phyloP scores from a whole-genome alignment of 179 eudicot genomes.

The Gypsophila paniculata region DNA sequence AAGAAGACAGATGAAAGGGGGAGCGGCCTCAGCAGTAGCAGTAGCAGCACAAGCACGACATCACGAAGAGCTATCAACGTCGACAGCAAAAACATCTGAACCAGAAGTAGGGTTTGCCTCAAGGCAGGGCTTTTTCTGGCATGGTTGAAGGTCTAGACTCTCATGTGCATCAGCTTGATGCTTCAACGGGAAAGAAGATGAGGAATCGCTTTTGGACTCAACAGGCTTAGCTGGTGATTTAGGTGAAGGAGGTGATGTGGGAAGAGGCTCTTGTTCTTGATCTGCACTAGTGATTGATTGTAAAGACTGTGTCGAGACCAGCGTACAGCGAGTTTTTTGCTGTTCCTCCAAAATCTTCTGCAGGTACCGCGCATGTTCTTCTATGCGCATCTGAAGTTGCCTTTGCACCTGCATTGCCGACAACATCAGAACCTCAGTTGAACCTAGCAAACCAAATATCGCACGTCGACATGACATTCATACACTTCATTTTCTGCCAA shows the following conservation, averaged over 20 bases:
- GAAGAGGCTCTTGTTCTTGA: conserved; percentile 18
- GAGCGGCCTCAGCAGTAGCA: not conserved
- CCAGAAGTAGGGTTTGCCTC: conserved; percentile 24
- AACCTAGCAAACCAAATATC: not conserved
- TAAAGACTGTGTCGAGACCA: conserved; percentile 23
- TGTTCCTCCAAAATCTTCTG: conserved; percentile 49
- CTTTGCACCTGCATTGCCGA: conserved; percentile 35
- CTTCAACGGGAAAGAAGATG: conserved; percentile 23
- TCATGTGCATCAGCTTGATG: conserved; percentile 21
- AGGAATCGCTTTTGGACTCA: conserved; percentile 29
- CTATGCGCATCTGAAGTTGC: conserved; percentile 45
- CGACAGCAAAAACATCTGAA: conserved; percentile 15
- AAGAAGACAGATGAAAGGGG: not conserved
- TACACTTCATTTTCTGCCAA: too few species aligned
- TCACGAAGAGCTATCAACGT: conserved; percentile 20
- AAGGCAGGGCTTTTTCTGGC: conserved; percentile 27
- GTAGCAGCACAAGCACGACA: too few species aligned
- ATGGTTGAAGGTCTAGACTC: conserved; percentile 25
- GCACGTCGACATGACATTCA: too few species aligned
- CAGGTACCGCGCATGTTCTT: conserved; percentile 44
- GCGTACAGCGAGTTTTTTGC: conserved; percentile 34
- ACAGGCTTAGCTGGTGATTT: conserved; percentile 27
- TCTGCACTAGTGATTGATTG: conserved; percentile 26
- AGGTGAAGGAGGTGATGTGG: conserved; percentile 19
- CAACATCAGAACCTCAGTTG: not conserved